Evolutionary conservation across 345 rosid genomes (phyloP).

Genomic region (Cardamine resedifolia): DNA sequence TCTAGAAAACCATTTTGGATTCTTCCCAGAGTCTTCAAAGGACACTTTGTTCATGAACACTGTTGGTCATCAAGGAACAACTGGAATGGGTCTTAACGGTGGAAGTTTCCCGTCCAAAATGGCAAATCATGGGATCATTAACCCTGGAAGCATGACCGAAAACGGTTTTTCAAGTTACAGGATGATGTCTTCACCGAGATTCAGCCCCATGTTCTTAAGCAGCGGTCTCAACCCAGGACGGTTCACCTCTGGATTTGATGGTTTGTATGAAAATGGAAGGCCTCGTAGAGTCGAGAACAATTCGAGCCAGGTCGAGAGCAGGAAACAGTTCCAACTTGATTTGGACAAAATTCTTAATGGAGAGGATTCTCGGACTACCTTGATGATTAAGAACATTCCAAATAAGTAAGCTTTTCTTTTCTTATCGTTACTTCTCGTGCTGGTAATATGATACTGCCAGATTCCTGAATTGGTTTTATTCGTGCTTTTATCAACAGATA

Average conservation of each 20-base stretch:
- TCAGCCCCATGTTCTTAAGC: slow-evolving; percentile 60
- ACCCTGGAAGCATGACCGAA: slow-evolving; percentile 54
- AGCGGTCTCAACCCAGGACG: slow-evolving; percentile 58
- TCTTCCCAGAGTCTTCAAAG: slow-evolving; percentile 66
- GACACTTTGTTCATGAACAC: slow-evolving; percentile 64
- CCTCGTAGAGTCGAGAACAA: slow-evolving; percentile 59
- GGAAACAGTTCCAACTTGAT: slow-evolving; percentile 82
- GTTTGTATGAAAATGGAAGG: slow-evolving; percentile 62
- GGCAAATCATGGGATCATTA: slow-evolving; percentile 48
- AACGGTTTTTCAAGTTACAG: slow-evolving; percentile 57
- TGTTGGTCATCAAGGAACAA: slow-evolving; percentile 52
- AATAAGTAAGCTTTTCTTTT: slow-evolving; percentile 47
- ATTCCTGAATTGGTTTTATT: neutral
- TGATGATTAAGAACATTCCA: slow-evolving; percentile 70
- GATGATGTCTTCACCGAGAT: slow-evolving; percentile 77
- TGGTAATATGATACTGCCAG: neutral
- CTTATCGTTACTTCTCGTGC: neutral
- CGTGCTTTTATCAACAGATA: slow-evolving; percentile 30
- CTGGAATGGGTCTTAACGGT: slow-evolving; percentile 37
- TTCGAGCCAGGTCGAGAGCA: slow-evolving; percentile 60
- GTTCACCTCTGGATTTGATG: slow-evolving; percentile 49
- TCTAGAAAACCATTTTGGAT: slow-evolving; percentile 74
- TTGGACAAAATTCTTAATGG: slow-evolving; percentile 69
- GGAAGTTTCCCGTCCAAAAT: slow-evolving; percentile 41
- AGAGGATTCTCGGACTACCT: slow-evolving; percentile 61